Percentiles rank a stretch among this genome's conserved stretches.
Evolutionary conservation across 768 basidiomycete genomes (phyloP).

Genomic region (Rhizopogon salebrosus): DNA sequence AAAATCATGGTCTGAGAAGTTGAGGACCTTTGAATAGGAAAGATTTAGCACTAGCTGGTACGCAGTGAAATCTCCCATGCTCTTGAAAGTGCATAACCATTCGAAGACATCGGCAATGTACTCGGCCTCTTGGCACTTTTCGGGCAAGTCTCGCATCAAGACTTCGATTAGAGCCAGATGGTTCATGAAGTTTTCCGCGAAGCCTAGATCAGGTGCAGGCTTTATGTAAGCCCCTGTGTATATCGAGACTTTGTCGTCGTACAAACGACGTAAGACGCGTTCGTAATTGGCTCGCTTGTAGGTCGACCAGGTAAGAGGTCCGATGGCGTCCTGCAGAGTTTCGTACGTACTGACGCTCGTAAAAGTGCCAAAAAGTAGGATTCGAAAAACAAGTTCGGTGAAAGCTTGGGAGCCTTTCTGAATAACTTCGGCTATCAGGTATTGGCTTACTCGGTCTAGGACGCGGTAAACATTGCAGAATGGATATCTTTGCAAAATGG

Average conservation of each 20-base stretch:
- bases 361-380: conserved; percentile 67
- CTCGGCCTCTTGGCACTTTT: conserved; percentile 41
- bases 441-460: conserved; percentile 67
- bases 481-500: conserved; percentile 45
- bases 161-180: conserved; percentile 58
- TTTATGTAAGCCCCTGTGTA: conserved; percentile 72
- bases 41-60: conserved; percentile 64
- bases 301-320: conserved; percentile 54
- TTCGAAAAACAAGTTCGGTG: conserved; percentile 64
- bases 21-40: conserved; percentile 50
- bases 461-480: conserved; percentile 79
- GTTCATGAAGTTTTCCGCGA: conserved; percentile 44
- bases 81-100: conserved; percentile 51
- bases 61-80: conserved; percentile 71
- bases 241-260: conserved; percentile 35
- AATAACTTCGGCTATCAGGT: conserved; percentile 62
- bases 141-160: conserved; percentile 55
- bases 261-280: conserved; percentile 41
- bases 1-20: conserved; percentile 66
- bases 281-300: conserved; percentile 53
- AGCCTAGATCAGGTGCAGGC: conserved; percentile 56
- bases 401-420: conserved; percentile 57
- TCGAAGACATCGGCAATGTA: conserved; percentile 64
- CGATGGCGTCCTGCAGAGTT: conserved; percentile 44
- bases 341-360: conserved; percentile 73